Evolutionary conservation across 805 yeast genomes (phyloP).

Genomic region (Kodamaea kaohsiungensis): DNA sequence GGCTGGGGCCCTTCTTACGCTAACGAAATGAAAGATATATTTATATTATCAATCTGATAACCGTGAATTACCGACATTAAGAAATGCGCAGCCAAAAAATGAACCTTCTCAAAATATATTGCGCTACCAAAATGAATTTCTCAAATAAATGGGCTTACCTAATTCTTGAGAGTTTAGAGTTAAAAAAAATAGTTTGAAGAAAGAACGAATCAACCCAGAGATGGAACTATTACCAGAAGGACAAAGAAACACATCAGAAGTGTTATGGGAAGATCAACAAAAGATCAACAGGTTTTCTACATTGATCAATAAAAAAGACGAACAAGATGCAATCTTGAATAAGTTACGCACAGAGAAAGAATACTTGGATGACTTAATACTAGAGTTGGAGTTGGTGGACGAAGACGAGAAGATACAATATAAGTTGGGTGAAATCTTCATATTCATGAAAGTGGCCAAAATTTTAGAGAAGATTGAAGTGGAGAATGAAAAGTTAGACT

Average conservation of each 20-base stretch:
- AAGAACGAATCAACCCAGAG: background rate
- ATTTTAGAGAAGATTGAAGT: conserved; percentile 68
- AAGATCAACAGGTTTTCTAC: conserved; percentile 87
- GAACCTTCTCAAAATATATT: no score
- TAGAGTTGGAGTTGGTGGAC: conserved; percentile 86
- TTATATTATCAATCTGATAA: background rate
- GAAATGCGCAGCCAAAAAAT: no score
- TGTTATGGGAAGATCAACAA: conserved; percentile 83
- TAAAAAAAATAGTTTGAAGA: background rate
- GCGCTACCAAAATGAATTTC: background rate
- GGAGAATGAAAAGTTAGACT: conserved; percentile 56
- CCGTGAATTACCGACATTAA: background rate
- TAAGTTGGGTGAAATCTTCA: conserved; percentile 79
- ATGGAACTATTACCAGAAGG: conserved; percentile 58
- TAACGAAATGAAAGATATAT: no score
- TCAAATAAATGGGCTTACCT: no score
- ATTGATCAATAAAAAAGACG: conserved; percentile 69
- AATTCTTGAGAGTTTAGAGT: background rate
- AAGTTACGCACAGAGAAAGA: conserved; percentile 71
- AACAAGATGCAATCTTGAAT: conserved; percentile 49
- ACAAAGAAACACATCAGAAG: conserved; percentile 57
- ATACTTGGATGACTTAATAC: conserved; percentile 78
- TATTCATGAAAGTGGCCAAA: conserved; percentile 64
- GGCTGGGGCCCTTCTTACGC: background rate
- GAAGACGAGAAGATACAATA: conserved; percentile 70